These are phyloP conservation scores for Dothideomycetes sp. DNA, from an alignment of 2,329 filamentous ascomycete species.

Conservation along the genomic window DNA sequence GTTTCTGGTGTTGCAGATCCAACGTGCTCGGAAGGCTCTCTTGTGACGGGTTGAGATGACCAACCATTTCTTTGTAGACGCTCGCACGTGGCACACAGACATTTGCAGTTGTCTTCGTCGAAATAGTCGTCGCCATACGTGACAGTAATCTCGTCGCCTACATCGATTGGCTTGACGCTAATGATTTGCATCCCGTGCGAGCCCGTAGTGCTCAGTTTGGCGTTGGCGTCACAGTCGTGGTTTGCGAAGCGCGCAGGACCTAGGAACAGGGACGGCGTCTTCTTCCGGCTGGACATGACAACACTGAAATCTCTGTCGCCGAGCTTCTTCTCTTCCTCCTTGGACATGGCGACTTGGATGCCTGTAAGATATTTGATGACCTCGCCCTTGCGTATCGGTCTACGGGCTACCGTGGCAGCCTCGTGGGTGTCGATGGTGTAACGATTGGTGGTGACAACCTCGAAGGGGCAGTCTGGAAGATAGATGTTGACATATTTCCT, in stretches of 20 bases:
- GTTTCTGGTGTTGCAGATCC: conserved; percentile 1
- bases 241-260: conserved; percentile 95
- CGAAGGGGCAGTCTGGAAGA: conserved; percentile 85
- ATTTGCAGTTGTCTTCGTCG: conserved; percentile 89
- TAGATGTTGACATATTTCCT: conserved; percentile 90
- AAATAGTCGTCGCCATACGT: conserved; percentile 96
- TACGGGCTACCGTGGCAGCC: conserved; percentile 74
- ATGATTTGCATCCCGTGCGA: conserved; percentile 85
- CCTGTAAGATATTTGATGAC: conserved; percentile 84
- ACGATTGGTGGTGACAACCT: conserved; percentile 86
- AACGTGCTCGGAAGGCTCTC: not conserved
- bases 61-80: conserved; percentile 68
- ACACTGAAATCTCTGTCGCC: conserved; percentile 95
- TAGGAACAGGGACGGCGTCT: conserved; percentile 83
- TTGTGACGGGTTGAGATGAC: conserved; percentile 28
- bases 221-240: conserved; percentile 92
- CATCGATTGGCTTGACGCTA: conserved; percentile 68
- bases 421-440: conserved; percentile 90
- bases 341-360: conserved; percentile 84
- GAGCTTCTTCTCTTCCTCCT: conserved; percentile 78
- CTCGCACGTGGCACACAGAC: conserved; percentile 84
- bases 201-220: conserved; percentile 72
- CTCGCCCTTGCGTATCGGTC: conserved; percentile 69
- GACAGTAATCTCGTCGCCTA: conserved; percentile 92
- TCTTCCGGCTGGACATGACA: conserved; percentile 85